Base-by-base conservation (phyloP, 208 protist species). In the Acanthamoeba triangularis region DNA sequence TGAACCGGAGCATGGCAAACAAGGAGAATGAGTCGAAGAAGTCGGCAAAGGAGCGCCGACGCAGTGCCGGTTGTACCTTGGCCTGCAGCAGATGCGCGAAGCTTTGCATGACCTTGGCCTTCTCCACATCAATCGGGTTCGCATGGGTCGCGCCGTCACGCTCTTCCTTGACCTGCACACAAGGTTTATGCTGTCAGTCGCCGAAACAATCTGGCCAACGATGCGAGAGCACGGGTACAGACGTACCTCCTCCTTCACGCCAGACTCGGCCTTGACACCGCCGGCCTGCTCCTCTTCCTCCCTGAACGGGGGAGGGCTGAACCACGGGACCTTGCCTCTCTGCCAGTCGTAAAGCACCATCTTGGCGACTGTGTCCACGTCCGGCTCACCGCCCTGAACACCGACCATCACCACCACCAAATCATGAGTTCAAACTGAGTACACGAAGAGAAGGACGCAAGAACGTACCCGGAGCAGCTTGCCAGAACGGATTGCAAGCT, bases 271-370 rank as follows among this genome's bases (percentile, higher is more conserved):
- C 44, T 87, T 87, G 11, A 35, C 44, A 6, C 7, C 49, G 8
- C 30, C 41, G 10, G 14, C n/a, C 3, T 41, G 13, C 13, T 41
- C 41, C 16, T 74, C 54, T 11, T 96, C 94, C 56, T 95, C 72
- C n/a, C 56, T 35, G 72, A 87, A 52, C 3, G 59, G 72, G 13
- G 65, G 80, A 67, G 59, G 85, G 28, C 7, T 54, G 63, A 61
- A 74, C 85, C 85, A 99, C 18, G 99, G 99, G 23, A 99, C 96
- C 63, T 97, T 96, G 47, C 99, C 99, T 65, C 99, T 97, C 96
- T 99, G 98, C 98, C 98, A 99, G 96, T 99, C 99, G 91, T 99
- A 98, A 2, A 99, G 97, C 25, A 99, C 98, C 96, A 99, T 99
- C 94, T 99, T 99, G 23, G 99, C 99, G 4, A 98, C 98, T 7